Evolutionary conservation across 2,329 filamentous ascomycete species (phyloP).

Genomic region (Fonsecaea nubica): DNA sequence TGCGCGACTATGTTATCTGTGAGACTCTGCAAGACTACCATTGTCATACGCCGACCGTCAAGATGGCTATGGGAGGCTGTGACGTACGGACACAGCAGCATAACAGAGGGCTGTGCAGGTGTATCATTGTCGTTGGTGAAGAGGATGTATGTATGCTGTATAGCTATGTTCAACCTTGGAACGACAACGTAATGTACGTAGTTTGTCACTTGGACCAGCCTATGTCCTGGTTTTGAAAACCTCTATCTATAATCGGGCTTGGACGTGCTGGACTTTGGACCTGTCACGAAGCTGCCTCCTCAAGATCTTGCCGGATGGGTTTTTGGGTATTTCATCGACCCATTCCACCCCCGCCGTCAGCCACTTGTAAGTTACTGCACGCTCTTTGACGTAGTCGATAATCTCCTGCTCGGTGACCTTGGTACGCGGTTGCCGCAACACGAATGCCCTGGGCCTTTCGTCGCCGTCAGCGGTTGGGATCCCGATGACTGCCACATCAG

Average conservation of each 20-base stretch:
- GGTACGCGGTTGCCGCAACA: conserved; percentile 44
- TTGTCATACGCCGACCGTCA: too few species aligned
- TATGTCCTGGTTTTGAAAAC: neutral
- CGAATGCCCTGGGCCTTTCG: conserved; percentile 49
- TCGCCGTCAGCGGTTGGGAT: conserved; percentile 46
- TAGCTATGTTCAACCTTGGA: too few species aligned
- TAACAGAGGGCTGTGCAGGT: too few species aligned
- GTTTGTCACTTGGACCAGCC: too few species aligned
- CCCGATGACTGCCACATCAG: conserved; percentile 56
- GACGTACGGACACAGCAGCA: too few species aligned
- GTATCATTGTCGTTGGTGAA: too few species aligned
- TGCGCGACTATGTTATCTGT: too few species aligned
- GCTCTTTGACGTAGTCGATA: conserved; percentile 19
- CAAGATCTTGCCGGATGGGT: conserved; percentile 17
- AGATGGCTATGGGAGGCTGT: too few species aligned
- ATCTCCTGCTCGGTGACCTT: conserved; percentile 50
- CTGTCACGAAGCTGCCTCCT: conserved; percentile 1
- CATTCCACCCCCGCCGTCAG: conserved; percentile 14
- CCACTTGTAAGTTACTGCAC: conserved; percentile 23
- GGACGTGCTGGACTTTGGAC: neutral
- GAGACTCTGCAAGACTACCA: too few species aligned
- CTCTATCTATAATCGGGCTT: neutral
- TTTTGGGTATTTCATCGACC: conserved; percentile 8
- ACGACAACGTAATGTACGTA: too few species aligned
- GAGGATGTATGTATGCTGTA: too few species aligned